Base-by-base conservation (phyloP, 2,329 filamentous ascomycete genomes). In the Dothidotthia symphoricarpi region DNA sequence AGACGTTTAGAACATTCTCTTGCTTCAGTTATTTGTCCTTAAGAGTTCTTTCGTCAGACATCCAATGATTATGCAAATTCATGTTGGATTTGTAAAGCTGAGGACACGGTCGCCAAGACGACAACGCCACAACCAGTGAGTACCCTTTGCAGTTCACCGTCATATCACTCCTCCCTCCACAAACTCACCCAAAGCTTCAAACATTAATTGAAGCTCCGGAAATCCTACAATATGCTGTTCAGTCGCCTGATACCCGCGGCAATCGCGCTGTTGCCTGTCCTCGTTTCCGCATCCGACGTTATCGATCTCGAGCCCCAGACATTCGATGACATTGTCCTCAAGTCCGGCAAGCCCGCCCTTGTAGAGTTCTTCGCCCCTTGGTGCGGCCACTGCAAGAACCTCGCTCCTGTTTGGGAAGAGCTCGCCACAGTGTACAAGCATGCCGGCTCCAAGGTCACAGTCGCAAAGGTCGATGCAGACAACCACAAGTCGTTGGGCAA, bases 311-410 rank as follows among this genome's bases (percentile, higher is more conserved):
- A 86, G 43, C 89, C 91, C 39, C 75, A 75, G 59, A 98, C 96
- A 76, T 98, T 98, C 68, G 91, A 97, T 75, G 74, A 84, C 31
- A 77, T 95, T 38, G 88, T 95, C 49, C 77, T 95, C 44, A 82
- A 94, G 67, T 91, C 87, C 30, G 89, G 89, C 69, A 97, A 95
- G 75, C 91, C 93, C 28, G 90, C 93, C 0, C 83, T 98, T 16
- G 89, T 97, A 57, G 90, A 97, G 69, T 98, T 98, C 80, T 97
- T 95, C 65, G 93, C 93, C 24, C 90, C 91, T 16, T 98, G 93
- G 93, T 98, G 93, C 64, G 94, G 93, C 22, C 93, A 98, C 78
- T 98, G 93, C 88, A 97, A 97, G 80, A 95, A 75, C 63, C 85
- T 98, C 24, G 93, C 93, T 12, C 94, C 93, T 33, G 75, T 94